A percentile compares a stretch with the other conserved stretches of the same genome.
These are phyloP conservation scores for Eremochloa ophiuroides DNA, from an alignment of 176 grass and related monocot species.

Conservation along the genomic window DNA sequence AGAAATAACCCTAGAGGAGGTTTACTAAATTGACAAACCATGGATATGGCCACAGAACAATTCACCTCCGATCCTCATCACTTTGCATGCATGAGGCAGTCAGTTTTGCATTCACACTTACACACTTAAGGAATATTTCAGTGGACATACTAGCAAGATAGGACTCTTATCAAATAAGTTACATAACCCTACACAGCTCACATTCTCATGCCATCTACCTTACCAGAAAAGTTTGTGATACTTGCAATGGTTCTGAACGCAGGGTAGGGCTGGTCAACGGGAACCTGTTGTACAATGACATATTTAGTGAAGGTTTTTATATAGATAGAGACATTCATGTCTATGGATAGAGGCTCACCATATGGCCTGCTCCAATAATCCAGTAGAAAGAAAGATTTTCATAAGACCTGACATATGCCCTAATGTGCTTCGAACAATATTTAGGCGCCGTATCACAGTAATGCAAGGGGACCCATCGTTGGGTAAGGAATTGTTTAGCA, in stretches of 20 bases:
- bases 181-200: no score
- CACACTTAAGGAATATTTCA: no score
- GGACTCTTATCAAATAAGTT: no score
- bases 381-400: slow-evolving; percentile 54
- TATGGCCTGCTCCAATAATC: slow-evolving; percentile 56
- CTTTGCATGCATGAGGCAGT: no score
- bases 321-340: not conserved
- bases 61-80: no score
- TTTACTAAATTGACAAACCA: no score
- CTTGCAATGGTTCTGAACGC: not conserved
- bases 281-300: not conserved
- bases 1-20: no score
- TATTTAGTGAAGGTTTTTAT: not conserved
- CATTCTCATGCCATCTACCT: no score
- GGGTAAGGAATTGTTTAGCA: slow-evolving; percentile 24
- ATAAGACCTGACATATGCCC: slow-evolving; percentile 43
- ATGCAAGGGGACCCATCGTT: slow-evolving; percentile 18
- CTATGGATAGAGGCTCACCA: slow-evolving; percentile 27
- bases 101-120: no score
- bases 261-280: not conserved
- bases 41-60: no score
- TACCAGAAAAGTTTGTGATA: not conserved
- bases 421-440: not conserved
- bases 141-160: no score
- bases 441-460: slow-evolving; percentile 18